Evolutionary conservation across 306 rosid genomes (phyloP).

Genomic region (Prunus persica): Prunus_persica_NCBIv2 NC_034010.1:5963501-5964000

Average conservation of each 20-base stretch:
- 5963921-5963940: background rate
- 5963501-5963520: slow-evolving; percentile 3
- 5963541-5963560: background rate
- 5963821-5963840: background rate
- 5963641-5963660: slow-evolving; percentile 18
- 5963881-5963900: background rate
- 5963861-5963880: background rate
- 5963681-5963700: background rate
- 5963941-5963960: background rate
- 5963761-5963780: slow-evolving; percentile 23
- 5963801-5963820: slow-evolving; percentile 12
- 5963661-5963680: slow-evolving; percentile 31
- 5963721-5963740: slow-evolving; percentile 19
- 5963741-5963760: slow-evolving; percentile 9
- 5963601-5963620: slow-evolving; percentile 24
- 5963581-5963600: slow-evolving; percentile 7
- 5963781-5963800: slow-evolving; percentile 33
- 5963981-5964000: background rate
- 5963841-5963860: background rate
- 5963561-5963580: slow-evolving; percentile 17
- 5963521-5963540: slow-evolving; percentile 15
- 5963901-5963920: background rate
- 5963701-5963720: slow-evolving; percentile 17
- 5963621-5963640: slow-evolving; percentile 30
- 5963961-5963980: no score